Evolutionary conservation across 2,329 filamentous ascomycete genomes (phyloP).

Genomic region (Botrytis hyacinthi): DNA sequence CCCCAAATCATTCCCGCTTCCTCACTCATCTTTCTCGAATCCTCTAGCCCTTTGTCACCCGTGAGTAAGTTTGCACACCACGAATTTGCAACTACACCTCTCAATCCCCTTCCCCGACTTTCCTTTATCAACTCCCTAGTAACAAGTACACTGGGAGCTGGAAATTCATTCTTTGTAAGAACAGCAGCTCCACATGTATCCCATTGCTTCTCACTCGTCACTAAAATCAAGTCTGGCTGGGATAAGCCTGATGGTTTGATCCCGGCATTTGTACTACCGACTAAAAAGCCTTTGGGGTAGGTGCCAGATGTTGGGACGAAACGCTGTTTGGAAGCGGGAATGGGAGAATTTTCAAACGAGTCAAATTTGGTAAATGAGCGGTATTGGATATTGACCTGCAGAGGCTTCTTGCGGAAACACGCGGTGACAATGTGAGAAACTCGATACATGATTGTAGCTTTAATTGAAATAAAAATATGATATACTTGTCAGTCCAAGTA

Average conservation of each 20-base stretch:
- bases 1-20: not conserved
- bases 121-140: slow-evolving; percentile 68
- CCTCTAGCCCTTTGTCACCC: not conserved
- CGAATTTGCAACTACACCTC: not conserved
- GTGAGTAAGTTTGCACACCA: not conserved
- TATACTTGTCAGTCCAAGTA: not conserved
- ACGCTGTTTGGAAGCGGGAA: slow-evolving; percentile 78
- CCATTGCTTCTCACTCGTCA: not conserved
- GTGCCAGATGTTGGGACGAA: slow-evolving; percentile 79
- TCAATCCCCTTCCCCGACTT: not conserved
- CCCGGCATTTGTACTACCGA: not conserved
- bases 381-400: not conserved
- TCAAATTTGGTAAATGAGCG: slow-evolving; percentile 18
- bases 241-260: not conserved
- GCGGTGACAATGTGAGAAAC: not conserved
- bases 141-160: slow-evolving; percentile 89
- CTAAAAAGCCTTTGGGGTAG: not conserved
- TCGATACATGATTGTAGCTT: not conserved
- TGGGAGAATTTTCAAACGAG: slow-evolving; percentile 31
- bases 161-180: slow-evolving; percentile 97
- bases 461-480: not conserved
- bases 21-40: not conserved
- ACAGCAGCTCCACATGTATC: slow-evolving; percentile 61
- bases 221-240: slow-evolving; percentile 5
- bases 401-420: not conserved